phyloP scores from a whole-genome alignment of 2,329 filamentous ascomycete species.

The Colletotrichum echinochloae region DNA sequence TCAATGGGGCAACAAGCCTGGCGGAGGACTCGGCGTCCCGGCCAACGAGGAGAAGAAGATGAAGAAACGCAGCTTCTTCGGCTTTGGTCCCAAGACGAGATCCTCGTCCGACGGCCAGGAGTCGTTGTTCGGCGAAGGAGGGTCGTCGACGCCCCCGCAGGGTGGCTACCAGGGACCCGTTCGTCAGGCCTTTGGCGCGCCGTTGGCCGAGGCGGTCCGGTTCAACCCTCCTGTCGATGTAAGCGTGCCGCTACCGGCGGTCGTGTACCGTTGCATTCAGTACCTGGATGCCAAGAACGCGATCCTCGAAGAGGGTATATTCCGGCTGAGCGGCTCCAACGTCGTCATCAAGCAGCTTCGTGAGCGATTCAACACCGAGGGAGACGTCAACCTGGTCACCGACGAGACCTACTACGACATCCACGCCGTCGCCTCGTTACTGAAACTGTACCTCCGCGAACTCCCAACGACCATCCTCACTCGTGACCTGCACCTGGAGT shows the following conservation, averaged over 20 bases:
- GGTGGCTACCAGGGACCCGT: conserved; percentile 64
- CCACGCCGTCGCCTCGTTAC: conserved; percentile 91
- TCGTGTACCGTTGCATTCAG: conserved; percentile 95
- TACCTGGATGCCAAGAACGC: conserved; percentile 89
- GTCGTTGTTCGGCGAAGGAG: conserved; percentile 62
- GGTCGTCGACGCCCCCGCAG: conserved; percentile 57
- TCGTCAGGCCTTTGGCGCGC: conserved; percentile 84
- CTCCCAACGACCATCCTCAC: conserved; percentile 92
- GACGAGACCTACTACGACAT: conserved; percentile 94
- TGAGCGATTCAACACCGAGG: conserved; percentile 93
- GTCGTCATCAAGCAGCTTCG: conserved; percentile 90
- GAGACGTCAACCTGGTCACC: conserved; percentile 86
- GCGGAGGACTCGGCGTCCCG: conserved; percentile 55
- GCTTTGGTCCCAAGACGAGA: conserved; percentile 73
- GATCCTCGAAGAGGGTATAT: conserved; percentile 90
- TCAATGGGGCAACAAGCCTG: conserved; percentile 87
- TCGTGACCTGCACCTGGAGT: conserved; percentile 88
- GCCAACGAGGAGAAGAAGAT: conserved; percentile 79
- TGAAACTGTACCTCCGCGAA: conserved; percentile 95
- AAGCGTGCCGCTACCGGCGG: conserved; percentile 83
- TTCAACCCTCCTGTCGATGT: conserved; percentile 80
- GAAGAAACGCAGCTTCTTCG: conserved; percentile 82
- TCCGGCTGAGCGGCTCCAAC: conserved; percentile 96
- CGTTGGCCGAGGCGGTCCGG: conserved; percentile 86
- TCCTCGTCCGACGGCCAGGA: conserved; percentile 70